Evolutionary conservation across 441 rosid genomes (phyloP).

Genomic region (Gossypium davidsonii): DNA sequence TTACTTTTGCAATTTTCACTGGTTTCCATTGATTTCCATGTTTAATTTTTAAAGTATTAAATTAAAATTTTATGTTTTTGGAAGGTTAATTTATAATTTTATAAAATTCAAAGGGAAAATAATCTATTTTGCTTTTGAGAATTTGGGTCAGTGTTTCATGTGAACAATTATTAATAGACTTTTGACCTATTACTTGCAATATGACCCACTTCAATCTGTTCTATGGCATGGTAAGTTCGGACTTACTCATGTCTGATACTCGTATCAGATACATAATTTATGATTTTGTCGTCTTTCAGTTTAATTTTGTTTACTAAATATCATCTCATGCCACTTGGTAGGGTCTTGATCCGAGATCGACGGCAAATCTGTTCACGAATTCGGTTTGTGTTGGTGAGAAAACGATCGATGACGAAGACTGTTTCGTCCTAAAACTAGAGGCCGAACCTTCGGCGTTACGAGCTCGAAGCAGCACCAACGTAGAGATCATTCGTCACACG

Average conservation of each 20-base stretch:
- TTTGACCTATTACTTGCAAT: constrained; percentile 1
- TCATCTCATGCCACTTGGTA: constrained; percentile 13
- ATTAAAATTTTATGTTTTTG: too few relatives aligned
- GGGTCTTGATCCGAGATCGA: constrained; percentile 90
- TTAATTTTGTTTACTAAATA: not conserved
- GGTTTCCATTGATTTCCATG: not conserved
- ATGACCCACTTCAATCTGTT: constrained; percentile 5
- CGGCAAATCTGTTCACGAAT: constrained; percentile 65
- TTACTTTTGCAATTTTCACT: not conserved
- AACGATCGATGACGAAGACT: constrained; percentile 40
- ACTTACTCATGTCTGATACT: not conserved
- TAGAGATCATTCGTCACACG: constrained; percentile 56
- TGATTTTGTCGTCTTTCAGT: not conserved
- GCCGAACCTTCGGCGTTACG: constrained; percentile 35
- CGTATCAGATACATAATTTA: not conserved
- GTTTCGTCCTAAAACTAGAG: constrained; percentile 52
- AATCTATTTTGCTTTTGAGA: not conserved
- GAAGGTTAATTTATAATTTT: too few relatives aligned
- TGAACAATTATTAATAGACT: not conserved
- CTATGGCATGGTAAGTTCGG: not conserved
- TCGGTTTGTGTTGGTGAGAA: constrained; percentile 53
- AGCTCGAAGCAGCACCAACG: constrained; percentile 48
- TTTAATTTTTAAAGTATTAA: not conserved
- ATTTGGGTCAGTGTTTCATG: constrained; percentile 13
- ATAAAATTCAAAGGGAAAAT: too few relatives aligned